Percentiles rank a stretch among this genome's conserved stretches.
phyloP scores from a whole-genome alignment of 495 filamentous ascomycete genomes.

The Neurospora sp. region DNA sequence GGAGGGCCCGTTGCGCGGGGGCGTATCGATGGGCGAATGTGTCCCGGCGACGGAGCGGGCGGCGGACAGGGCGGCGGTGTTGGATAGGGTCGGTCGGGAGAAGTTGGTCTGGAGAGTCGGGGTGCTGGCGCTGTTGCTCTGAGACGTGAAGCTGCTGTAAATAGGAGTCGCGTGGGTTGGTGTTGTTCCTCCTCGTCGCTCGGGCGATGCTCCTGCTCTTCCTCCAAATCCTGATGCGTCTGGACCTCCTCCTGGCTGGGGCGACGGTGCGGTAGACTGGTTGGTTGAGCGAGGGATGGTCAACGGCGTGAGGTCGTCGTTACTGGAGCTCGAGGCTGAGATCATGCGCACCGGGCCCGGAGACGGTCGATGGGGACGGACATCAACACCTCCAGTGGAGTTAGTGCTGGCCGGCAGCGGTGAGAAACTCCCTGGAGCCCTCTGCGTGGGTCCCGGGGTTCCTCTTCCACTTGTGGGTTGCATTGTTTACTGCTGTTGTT shows the following conservation, averaged over 20 bases:
- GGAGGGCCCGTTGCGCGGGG: slow-evolving; percentile 26
- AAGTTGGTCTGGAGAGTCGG: slow-evolving; percentile 40
- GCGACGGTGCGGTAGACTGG: neutral
- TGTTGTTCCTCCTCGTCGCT: slow-evolving; percentile 22
- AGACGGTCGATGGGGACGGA: neutral
- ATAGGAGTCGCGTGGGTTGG: slow-evolving; percentile 19
- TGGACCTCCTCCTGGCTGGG: neutral
- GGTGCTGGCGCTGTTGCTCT: slow-evolving; percentile 12
- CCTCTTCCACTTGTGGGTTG: slow-evolving; percentile 33
- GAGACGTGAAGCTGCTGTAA: slow-evolving; percentile 25
- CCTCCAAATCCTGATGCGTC: slow-evolving; percentile 9
- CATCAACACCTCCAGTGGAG: neutral
- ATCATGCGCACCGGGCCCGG: neutral
- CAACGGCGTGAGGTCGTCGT: neutral
- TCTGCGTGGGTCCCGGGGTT: slow-evolving; percentile 21
- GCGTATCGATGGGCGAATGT: slow-evolving; percentile 18
- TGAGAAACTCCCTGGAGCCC: slow-evolving; percentile 47
- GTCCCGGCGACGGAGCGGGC: slow-evolving; percentile 22
- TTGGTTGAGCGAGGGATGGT: neutral
- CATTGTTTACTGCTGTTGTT: slow-evolving; percentile 23
- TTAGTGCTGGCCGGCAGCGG: slow-evolving; percentile 27
- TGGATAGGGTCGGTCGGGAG: slow-evolving; percentile 37
- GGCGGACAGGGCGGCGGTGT: slow-evolving; percentile 25
- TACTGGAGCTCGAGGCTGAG: neutral
- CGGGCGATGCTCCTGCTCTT: slow-evolving; percentile 29